Percentiles rank a stretch among this genome's conserved stretches.
Evolutionary conservation across 2,329 filamentous ascomycete genomes (phyloP).

Genomic region (Pseudocercospora crystallina): DNA sequence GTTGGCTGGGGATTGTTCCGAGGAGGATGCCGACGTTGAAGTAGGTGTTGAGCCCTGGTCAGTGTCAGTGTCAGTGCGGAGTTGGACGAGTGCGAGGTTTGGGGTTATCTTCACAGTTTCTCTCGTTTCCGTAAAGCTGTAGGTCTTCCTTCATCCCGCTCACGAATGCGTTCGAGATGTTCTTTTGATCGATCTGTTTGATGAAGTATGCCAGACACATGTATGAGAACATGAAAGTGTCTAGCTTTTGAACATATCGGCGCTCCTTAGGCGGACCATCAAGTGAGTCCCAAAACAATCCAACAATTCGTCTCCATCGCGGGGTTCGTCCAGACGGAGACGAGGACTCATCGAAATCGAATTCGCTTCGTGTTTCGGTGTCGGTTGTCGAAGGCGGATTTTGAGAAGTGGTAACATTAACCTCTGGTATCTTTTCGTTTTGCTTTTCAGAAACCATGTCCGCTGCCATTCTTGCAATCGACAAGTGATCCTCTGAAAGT

Average conservation of each 20-base stretch:
- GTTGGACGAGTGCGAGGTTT: too few species aligned
- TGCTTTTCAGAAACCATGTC: too few species aligned
- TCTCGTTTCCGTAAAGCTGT: constrained; percentile 7
- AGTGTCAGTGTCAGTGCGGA: too few species aligned
- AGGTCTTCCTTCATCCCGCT: constrained; percentile 43
- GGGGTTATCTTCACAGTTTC: too few species aligned
- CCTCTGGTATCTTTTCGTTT: too few species aligned
- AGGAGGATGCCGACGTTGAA: constrained; percentile 19
- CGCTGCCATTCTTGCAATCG: too few species aligned
- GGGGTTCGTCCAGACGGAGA: too few species aligned
- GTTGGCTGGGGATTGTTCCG: constrained; percentile 13
- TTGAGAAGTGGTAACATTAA: too few species aligned
- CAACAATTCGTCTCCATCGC: constrained; percentile 11
- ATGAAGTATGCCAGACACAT: constrained; percentile 16
- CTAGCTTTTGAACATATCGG: constrained; percentile 13
- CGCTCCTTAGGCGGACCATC: constrained; percentile 13
- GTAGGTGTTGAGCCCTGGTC: constrained; percentile 18
- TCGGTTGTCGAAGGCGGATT: not conserved
- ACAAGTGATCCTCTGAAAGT: too few species aligned
- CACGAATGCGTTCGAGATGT: constrained; percentile 41
- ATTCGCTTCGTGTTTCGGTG: not conserved
- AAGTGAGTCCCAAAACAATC: constrained; percentile 10
- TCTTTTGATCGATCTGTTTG: constrained; percentile 15
- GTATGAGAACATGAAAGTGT: constrained; percentile 10
- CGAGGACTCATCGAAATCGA: too few species aligned